Evolutionary conservation across 306 rosid species (phyloP), one percentile per base, ranked within the genome.

Genomic region (Castanea crenata): DNA sequence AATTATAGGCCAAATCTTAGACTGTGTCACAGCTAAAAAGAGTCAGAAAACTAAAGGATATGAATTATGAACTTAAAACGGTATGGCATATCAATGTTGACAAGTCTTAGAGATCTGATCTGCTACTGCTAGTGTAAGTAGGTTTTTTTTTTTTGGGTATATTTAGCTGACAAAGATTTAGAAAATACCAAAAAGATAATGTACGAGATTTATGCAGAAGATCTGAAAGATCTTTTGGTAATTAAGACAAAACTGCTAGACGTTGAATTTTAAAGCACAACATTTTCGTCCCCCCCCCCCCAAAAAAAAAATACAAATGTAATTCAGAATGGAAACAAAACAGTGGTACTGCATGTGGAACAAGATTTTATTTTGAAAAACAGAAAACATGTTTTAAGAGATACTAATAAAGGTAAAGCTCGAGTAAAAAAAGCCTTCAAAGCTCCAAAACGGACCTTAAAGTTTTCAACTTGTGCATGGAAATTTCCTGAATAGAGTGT

Each of bases 191-290:
- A 64, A 64, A 64, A 64, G 20, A 31, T 64, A 15, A 16, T 64
- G 70, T 64, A 29, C 70, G 46, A 64, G 46, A 64, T 32, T 62
- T 62, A 64, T 64, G 70, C n/a, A 31, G 46, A 64, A 64, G 70
- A 64, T 64, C 70, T 64, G 46, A 32, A 64, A 64, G 70, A 64
- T 64, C 70, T 15, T 10, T 64, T 64, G 46, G 46, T 64, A 63
- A 16, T 64, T 64, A 64, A 64, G 12, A 32, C 32, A 32, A 15
- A 14, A 63, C 41, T 29, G 38, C 20, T 5, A 7, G 63, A 63
- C 4, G 69, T 29, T 63, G 69, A 29, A 31, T 13, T 63, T 63
- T 63, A 13, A 1, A 13, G 12, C 64, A 58, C 25, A 20, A 58
- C 54, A 10, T 49, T 49, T 49, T 3, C 54, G 3, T 11, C 15